Evolutionary conservation across 23 red algal species (phyloP), one percentile per base, ranked within the genome.

Genomic region (Gracilariopsis chorda): DNA sequence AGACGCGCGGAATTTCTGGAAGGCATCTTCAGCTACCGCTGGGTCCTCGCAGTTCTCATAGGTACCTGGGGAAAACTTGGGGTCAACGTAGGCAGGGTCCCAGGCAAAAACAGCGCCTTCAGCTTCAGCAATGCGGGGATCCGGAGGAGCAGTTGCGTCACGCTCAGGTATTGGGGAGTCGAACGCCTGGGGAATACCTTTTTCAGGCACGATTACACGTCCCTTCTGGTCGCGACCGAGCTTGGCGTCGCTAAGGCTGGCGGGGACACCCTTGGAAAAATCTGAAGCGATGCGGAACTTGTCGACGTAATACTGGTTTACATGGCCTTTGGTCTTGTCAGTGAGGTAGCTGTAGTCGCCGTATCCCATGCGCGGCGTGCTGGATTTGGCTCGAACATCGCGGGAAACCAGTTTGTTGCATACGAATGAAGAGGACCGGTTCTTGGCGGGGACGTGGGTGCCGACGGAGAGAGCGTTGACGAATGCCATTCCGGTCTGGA

Each of bases 41-140:
- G 79, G 83, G 56, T 89, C 84, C 35, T 63, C 35, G 7, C 60
- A 59, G 36, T 94, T 62, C 5, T 67, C 83, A 69, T 37, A 93
- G 17, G 90, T 85, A 16, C 33, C 78, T 19, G 80, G 53, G n/a
- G 42, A 32, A 51, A 78, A 94, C 64, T 56, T 80, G 36, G 91
- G 91, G 81, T 94, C 63, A 14, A 52, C 51, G 49, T 77, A 94
- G 70, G 77, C 59, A 9, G 57, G 51, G 51, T 94, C 92, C 92
- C 92, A 94, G 2, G 77, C 29, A 51, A 80, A 94, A 24, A 89
- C 39, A 24, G 32, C 43, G n/a, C 92, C 92, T 45, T 88, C 83
- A 3, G 82, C 76, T 82, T 94, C 92, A 7, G 83, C 92, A 13
- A 94, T 42, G 47, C 92, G 92, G 32, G 92, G 92, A 44, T 94